Evolutionary conservation across 192 early-diverging fungal species (phyloP).

Genomic region (Entomortierella chlamydospora): DNA sequence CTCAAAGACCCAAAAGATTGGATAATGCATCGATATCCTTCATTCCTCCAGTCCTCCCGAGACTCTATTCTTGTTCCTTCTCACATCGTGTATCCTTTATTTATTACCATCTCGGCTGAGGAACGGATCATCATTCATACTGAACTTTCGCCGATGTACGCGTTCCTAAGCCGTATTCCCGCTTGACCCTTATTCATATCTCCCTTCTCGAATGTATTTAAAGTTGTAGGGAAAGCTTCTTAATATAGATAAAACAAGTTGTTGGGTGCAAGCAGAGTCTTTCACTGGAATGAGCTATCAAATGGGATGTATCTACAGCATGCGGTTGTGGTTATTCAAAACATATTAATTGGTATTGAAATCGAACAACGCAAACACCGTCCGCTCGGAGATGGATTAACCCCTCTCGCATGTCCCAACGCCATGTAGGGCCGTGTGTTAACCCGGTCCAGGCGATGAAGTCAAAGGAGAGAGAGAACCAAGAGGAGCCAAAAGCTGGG

Average conservation of each 20-base stretch:
- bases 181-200: slow-evolving; percentile 10
- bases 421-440: neutral
- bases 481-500: neutral
- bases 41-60: neutral
- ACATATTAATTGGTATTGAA: too few relatives aligned
- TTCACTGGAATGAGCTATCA: too few relatives aligned
- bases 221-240: too few relatives aligned
- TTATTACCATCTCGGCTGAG: slow-evolving; percentile 16
- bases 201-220: neutral
- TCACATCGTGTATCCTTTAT: neutral
- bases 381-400: too few relatives aligned
- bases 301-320: too few relatives aligned
- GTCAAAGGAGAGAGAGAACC: neutral
- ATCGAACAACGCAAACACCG: too few relatives aligned
- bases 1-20: neutral
- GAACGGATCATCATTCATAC: slow-evolving; percentile 39
- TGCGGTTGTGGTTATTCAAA: too few relatives aligned
- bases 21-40: neutral
- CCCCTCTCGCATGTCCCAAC: neutral
- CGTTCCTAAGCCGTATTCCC: slow-evolving; percentile 15
- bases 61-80: slow-evolving; percentile 16
- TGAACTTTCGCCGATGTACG: neutral
- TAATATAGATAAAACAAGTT: too few relatives aligned
- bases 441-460: too few relatives aligned
- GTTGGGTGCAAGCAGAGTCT: too few relatives aligned